These are phyloP conservation scores for Acer saccharum DNA, from an alignment of 345 rosid species.

Conservation along the genomic window DNA sequence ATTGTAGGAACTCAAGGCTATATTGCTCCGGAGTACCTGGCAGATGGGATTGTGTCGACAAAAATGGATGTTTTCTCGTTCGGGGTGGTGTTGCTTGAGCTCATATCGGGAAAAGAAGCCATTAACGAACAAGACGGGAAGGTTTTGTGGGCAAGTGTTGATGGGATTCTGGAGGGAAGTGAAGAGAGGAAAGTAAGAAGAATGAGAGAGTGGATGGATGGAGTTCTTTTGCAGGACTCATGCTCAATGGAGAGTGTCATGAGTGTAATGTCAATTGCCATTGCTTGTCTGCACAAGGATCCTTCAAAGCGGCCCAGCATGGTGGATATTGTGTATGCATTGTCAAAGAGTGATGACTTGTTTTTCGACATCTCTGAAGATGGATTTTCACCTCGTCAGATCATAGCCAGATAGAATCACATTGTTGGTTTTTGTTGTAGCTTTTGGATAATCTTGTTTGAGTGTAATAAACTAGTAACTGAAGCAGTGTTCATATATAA, in stretches of 20 bases:
- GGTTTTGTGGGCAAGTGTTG: conserved; percentile 46
- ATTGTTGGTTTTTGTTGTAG: not conserved
- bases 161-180: conserved; percentile 36
- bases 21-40: conserved; percentile 66
- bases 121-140: conserved; percentile 48
- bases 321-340: conserved; percentile 67
- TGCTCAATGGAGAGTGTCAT: conserved; percentile 50
- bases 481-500: not conserved
- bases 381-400: conserved; percentile 20
- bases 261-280: conserved; percentile 49
- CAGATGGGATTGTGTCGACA: conserved; percentile 65
- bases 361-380: conserved; percentile 52
- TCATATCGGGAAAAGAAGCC: conserved; percentile 57
- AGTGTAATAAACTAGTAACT: no score
- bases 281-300: conserved; percentile 53
- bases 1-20: conserved; percentile 79
- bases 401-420: conserved; percentile 45
- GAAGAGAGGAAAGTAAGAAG: conserved; percentile 37
- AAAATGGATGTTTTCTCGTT: conserved; percentile 74
- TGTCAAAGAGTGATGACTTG: conserved; percentile 53
- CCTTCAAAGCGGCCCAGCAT: conserved; percentile 60
- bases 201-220: conserved; percentile 48
- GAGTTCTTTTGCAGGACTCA: conserved; percentile 32
- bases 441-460: no score
- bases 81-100: conserved; percentile 74